Conservation (phyloP, 208 protist genomes). For the Leishmania gerbilli region DNA sequence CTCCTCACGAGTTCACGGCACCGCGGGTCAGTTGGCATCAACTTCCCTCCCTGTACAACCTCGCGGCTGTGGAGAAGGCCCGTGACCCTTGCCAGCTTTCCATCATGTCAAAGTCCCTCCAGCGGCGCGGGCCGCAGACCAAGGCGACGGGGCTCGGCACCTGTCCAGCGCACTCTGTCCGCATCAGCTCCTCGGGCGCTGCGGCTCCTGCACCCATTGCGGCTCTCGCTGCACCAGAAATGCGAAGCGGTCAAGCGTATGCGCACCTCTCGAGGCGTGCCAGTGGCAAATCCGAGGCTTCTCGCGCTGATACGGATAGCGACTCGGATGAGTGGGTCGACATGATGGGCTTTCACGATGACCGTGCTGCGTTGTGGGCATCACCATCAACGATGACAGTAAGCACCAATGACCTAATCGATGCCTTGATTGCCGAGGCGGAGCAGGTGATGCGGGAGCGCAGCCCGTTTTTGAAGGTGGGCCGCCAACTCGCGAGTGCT, state of each 20-base stretch:
- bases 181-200: neutral
- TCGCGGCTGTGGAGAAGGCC: neutral
- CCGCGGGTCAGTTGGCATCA: conserved; percentile 3
- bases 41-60: neutral
- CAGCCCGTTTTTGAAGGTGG: conserved; percentile 2
- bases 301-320: neutral
- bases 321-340: neutral
- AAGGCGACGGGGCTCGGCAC: neutral
- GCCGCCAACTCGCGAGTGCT: neutral
- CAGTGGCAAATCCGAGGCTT: neutral
- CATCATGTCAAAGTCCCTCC: neutral
- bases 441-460: conserved; percentile 32
- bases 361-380: neutral
- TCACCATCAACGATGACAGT: neutral
- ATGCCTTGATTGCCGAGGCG: conserved; percentile 34
- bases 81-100: neutral
- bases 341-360: neutral
- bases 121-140: neutral
- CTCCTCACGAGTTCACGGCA: neutral
- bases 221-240: neutral
- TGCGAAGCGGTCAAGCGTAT: neutral
- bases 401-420: conserved; percentile 11
- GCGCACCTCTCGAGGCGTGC: neutral
- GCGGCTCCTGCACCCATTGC: neutral
- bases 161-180: neutral